A percentile compares a stretch with the other conserved stretches of the same genome.
These are phyloP conservation scores for Astrothelium subdiscretum DNA, from an alignment of 495 filamentous ascomycete genomes.

Conservation along the genomic window DNA sequence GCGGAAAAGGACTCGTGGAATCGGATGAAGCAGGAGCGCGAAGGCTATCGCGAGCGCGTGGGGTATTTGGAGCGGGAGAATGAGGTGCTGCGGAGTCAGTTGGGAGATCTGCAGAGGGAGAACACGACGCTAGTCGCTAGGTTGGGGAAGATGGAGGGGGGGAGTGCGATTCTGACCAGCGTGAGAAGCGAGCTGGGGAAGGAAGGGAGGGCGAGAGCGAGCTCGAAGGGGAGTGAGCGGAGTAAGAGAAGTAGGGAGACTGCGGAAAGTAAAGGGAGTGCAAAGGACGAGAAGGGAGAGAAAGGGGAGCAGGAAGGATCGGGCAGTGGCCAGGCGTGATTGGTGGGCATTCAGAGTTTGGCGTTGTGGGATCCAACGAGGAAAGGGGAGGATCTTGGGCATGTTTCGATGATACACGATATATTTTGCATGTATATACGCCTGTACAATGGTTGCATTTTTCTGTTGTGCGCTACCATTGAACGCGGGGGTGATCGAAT, in stretches of 20 bases:
- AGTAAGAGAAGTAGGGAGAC: slow-evolving; percentile 13
- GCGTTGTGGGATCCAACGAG: neutral
- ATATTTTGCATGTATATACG: neutral
- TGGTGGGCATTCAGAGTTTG: neutral
- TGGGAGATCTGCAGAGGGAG: slow-evolving; percentile 32
- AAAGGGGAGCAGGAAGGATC: neutral
- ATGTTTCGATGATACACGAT: neutral
- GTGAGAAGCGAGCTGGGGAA: neutral
- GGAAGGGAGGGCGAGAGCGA: neutral
- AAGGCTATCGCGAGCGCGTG: slow-evolving; percentile 24
- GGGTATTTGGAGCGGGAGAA: slow-evolving; percentile 26
- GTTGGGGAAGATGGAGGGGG: slow-evolving; percentile 36
- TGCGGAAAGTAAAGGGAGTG: slow-evolving; percentile 8
- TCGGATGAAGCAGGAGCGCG: slow-evolving; percentile 23
- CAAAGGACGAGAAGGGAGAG: slow-evolving; percentile 12
- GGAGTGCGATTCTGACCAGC: neutral
- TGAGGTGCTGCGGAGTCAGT: slow-evolving; percentile 24
- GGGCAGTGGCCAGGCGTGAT: neutral
- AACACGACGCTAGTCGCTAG: slow-evolving; percentile 38
- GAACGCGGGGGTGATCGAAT: too few species aligned
- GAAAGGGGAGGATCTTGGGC: neutral
- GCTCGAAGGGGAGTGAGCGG: neutral
- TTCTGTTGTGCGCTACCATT: too few species aligned
- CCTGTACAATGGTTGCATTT: neutral
- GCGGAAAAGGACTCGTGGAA: slow-evolving; percentile 23